Evolutionary conservation across 129 eudicot genomes (phyloP), one percentile per base, ranked within the genome.

Genomic region (Mikania micrantha): DNA sequence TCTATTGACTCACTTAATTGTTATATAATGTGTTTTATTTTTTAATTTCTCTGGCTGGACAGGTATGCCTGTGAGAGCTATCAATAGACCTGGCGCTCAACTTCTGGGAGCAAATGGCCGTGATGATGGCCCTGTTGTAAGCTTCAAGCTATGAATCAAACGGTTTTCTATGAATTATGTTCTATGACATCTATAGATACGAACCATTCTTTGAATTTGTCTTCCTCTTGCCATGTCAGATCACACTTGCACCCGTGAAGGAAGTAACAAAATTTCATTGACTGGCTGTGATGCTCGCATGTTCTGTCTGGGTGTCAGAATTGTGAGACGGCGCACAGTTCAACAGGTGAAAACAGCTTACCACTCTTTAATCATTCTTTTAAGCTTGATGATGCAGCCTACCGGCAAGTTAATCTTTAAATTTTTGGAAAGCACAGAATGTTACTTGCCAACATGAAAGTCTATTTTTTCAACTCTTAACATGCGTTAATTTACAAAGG

Each of bases 61-160:
- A 93, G 98, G 92, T 70, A 89, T 89, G 72, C 90, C 98, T 0
- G 90, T 93, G 67, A 85, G 98, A 65, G 95, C 92, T 9, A 80
- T 93, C 60, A 93, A 84, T 64, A 86, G 98, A 72, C 98, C 98
- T 64, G 95, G 95, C 49, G 79, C 98, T 4, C 98, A 93, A 73
- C 75, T 89, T 77, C 74, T 93, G 49, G 98, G 98, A 67, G 90
- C 96, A 10, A 93, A 93, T 75, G 98, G 98, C 64, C 96, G 98
- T 44, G 98, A 93, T 75, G 96, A 93, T 81, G 98, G 96, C 25
- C 96, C 96, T 34, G 45, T 84, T 77, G 98, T 93, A 79, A 86
- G 98, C 86, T 78, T 17, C 49, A 17, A 35, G 60, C 31, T 63
- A 16, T n/a, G n/a, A n/a, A 35, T 56, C 27, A 16, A 29, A 20